phyloP scores from a whole-genome alignment of 257 asterid species.

The Solanum medicagineum region DNA sequence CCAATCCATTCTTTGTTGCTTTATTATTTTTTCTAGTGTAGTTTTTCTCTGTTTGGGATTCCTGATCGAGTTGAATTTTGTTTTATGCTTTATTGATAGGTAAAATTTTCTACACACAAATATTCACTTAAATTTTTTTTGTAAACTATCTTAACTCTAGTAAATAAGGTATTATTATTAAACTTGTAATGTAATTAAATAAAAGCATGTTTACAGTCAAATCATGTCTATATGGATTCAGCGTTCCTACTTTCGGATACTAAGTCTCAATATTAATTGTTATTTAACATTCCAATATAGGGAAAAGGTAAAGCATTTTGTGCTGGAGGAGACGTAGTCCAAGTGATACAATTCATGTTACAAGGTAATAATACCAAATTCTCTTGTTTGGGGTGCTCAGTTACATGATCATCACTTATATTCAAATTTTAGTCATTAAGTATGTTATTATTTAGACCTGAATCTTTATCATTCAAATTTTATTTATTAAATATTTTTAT shows the following conservation, averaged over 20 bases:
- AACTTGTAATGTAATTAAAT: neutral
- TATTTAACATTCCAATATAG: neutral
- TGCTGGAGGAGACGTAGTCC: slow-evolving; percentile 7
- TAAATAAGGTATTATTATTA: neutral
- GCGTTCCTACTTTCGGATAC: neutral
- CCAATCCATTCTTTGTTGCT: neutral
- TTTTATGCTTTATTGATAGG: too few species aligned
- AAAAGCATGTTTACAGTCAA: neutral
- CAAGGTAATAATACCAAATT: neutral
- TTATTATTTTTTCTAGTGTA: neutral
- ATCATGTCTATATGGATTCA: neutral
- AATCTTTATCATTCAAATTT: neutral
- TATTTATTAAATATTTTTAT: neutral
- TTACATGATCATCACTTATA: neutral
- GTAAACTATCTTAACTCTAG: neutral
- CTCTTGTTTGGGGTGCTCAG: too few species aligned
- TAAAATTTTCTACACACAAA: neutral
- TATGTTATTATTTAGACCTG: too few species aligned
- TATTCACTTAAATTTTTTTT: neutral
- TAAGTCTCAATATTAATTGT: neutral
- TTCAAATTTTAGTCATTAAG: neutral
- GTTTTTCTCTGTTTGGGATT: neutral
- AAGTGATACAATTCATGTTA: neutral
- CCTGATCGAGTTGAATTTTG: neutral
- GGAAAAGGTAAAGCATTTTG: slow-evolving; percentile 12